phyloP scores from a whole-genome alignment of 257 asterid genomes.

The Solanum appendiculatum region DNA sequence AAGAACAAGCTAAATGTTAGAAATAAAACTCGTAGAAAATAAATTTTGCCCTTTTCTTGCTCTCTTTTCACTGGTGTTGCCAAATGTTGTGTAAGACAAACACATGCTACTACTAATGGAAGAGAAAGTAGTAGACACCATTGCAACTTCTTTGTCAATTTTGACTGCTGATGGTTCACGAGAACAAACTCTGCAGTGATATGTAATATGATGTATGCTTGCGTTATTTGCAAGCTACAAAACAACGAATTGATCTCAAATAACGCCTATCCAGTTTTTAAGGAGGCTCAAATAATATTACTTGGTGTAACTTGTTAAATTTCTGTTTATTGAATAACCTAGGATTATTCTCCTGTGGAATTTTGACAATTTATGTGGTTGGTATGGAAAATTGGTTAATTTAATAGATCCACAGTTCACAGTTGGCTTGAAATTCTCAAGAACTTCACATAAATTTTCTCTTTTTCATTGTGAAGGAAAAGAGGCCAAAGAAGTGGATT shows the following conservation, averaged over 20 bases:
- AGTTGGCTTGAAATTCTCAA: neutral
- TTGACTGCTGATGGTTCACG: neutral
- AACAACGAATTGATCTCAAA: neutral
- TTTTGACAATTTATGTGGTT: neutral
- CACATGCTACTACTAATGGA: neutral
- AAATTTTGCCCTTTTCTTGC: neutral
- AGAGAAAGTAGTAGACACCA: neutral
- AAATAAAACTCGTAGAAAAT: neutral
- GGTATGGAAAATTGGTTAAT: neutral
- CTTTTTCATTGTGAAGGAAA: neutral
- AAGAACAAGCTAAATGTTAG: neutral
- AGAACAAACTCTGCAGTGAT: neutral
- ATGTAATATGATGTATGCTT: neutral
- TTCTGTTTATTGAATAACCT: neutral
- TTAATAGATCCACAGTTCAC: neutral
- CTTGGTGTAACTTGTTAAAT: neutral
- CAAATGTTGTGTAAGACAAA: neutral
- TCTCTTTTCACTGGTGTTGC: neutral
- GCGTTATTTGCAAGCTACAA: neutral
- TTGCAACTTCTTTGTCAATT: neutral
- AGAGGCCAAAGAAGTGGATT: neutral
- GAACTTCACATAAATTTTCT: neutral
- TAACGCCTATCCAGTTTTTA: neutral
- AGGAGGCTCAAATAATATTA: neutral
- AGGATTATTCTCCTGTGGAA: neutral